Percentiles rank a stretch among this genome's conserved stretches.
Conservation (phyloP, 371 early-diverging fungal genomes). For the Nematocida sp. region DNA sequence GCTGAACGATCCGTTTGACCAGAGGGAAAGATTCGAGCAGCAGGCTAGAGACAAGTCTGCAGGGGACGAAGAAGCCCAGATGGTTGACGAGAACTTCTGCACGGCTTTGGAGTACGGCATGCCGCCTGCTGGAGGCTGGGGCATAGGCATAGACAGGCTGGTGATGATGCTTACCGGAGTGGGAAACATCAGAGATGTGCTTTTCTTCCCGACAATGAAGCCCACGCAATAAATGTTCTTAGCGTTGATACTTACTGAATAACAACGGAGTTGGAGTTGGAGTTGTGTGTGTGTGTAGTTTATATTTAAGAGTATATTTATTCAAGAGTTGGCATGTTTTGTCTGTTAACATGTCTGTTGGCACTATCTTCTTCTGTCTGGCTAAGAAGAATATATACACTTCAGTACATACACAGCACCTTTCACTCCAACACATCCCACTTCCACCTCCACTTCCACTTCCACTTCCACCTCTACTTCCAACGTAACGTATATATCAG, state of each 20-base stretch:
- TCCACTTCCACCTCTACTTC: too few species aligned
- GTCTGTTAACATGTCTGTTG: too few species aligned
- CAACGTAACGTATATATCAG: too few species aligned
- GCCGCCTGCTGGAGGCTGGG: slow-evolving; percentile 95
- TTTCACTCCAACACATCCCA: too few species aligned
- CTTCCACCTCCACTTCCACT: too few species aligned
- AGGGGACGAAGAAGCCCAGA: slow-evolving; percentile 97
- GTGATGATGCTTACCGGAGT: slow-evolving; percentile 96
- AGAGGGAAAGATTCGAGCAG: slow-evolving; percentile 86
- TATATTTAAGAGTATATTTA: too few species aligned
- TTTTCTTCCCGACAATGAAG: slow-evolving; percentile 78
- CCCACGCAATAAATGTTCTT: slow-evolving; percentile 52
- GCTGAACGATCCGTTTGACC: slow-evolving; percentile 93
- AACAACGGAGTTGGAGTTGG: too few species aligned
- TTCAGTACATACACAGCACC: too few species aligned
- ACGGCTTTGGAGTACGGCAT: slow-evolving; percentile 91
- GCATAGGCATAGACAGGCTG: slow-evolving; percentile 93
- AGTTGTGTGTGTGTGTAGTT: too few species aligned
- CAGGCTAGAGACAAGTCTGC: slow-evolving; percentile 89
- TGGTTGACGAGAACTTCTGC: slow-evolving; percentile 93
- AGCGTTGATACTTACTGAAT: too few species aligned
- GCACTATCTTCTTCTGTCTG: neutral
- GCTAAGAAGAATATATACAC: too few species aligned
- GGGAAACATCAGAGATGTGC: slow-evolving; percentile 91
- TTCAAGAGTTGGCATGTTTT: too few species aligned